Base-by-base conservation (phyloP, 176 grass and related monocot species). In the Phoenix dactylifera region DNA sequence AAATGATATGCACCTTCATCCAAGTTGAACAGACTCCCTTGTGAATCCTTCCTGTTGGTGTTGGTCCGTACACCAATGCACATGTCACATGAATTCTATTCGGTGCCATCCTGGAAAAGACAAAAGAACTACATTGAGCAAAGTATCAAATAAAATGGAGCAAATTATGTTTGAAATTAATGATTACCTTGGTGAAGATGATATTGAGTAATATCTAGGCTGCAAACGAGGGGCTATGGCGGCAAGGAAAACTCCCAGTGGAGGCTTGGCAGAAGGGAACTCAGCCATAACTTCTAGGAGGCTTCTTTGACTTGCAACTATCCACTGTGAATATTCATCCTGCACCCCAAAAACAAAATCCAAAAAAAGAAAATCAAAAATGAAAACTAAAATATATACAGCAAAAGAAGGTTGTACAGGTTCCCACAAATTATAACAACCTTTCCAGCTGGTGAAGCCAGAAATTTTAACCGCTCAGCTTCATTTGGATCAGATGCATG, bases 201-300 rank as follows among this genome's bases (percentile, higher is more conserved):
- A 95, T 74, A 95, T 95, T 32, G 91, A 95, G 65, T 95, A 95
- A 53, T 90, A 95, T 90, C 91, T 76, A 3, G 86, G 83, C 73
- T 90, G 91, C 60, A 95, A 77, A 22, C 83, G 91, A 64, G 91
- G 86, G 44, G 86, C 80, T 26, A 95, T 22, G 39, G 91, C 86
- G 18, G 86, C 83, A 74, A 95, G 90, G 74, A 95, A 95, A 51
- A 90, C 86, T 55, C 91, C 91, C 16, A 95, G 80, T 58, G 86
- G 83, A 66, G 91, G 86, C 44, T 87, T 95, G 58, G 77, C 77
- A 12, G 86, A 90, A 70, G 91, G 90, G 66, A 95, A 95, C 60
- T 90, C 80, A 58, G 83, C 71, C 86, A 95, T 90, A 57, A 95
- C 72, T 82, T 95, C 86, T 50, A 95, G 65, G 52, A 95, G 64